Evolutionary conservation across 306 rosid species (phyloP).

Genomic region (Heteromeles arbutifolia): DNA sequence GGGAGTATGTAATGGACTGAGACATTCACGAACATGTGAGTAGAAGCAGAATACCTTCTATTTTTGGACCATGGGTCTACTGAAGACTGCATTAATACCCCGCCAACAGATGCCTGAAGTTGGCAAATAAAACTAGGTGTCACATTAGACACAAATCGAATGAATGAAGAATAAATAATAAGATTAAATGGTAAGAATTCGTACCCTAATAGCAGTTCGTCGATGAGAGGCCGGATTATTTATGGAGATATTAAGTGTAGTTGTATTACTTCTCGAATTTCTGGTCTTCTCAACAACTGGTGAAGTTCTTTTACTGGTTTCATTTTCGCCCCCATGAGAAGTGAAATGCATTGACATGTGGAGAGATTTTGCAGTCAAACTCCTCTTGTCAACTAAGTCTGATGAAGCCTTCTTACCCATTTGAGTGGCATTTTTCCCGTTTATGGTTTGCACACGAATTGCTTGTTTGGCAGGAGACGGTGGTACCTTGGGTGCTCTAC

Average conservation of each 20-base stretch:
- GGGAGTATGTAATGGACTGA: not conserved
- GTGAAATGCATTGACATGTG: conserved; percentile 47
- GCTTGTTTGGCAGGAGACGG: conserved; percentile 26
- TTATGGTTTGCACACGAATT: conserved; percentile 8
- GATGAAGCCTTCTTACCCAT: conserved; percentile 33
- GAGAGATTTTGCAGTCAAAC: conserved; percentile 29
- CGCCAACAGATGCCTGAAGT: conserved; percentile 47
- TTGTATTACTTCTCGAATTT: conserved; percentile 16
- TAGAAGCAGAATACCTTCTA: conserved; percentile 47
- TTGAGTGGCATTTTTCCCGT: conserved; percentile 19
- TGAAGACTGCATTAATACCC: conserved; percentile 33
- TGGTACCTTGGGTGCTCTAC: conserved; percentile 20
- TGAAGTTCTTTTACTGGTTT: conserved; percentile 33
- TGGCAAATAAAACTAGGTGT: not conserved
- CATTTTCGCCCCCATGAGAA: conserved; percentile 28
- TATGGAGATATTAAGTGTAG: conserved; percentile 24
- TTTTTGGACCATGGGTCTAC: conserved; percentile 32
- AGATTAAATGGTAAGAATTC: not conserved
- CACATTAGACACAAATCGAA: not conserved
- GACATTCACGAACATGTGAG: not conserved
- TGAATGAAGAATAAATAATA: not conserved
- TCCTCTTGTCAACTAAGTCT: conserved; percentile 31
- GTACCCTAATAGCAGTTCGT: conserved; percentile 36
- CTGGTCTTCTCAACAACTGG: conserved; percentile 29
- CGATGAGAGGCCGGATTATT: conserved; percentile 15